Base-by-base conservation (phyloP, 768 basidiomycete genomes). In the Sarcodon aspratus region DNA sequence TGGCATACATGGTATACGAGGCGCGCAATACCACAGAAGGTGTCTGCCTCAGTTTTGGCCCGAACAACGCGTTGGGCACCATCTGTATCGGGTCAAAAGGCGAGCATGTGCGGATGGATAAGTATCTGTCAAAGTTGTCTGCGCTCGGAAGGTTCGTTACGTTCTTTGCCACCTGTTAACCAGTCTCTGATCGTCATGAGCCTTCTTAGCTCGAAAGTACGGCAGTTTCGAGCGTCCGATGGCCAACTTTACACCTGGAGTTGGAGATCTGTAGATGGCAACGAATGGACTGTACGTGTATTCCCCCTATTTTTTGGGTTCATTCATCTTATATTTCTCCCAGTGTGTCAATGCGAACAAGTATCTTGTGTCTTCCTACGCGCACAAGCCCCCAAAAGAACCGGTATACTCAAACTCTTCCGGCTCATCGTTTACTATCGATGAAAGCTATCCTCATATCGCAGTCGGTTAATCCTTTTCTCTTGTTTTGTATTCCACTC, bases 251-350 rank as follows among this genome's bases (percentile, higher is more conserved):
- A 85, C 55, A 66, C 65, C 46, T 85, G 83, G 83, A 70, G 68
- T 21, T 72, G 72, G 63, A 65, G 70, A 13, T 57, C 66, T 17
- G 65, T 65, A 21, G 62, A 62, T 10, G 72, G 74, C 47, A 72
- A 79, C 48, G 82, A 84, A 54, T 85, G 82, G 80, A 75, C 75
- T 18, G 83, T 82, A 54, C 57, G 78, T 68, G 0, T 36, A 15
- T 11, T 32, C 9, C 21, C 8, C 40, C 21, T 36, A 9, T 31
- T 45, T n/a, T 56, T 51, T 12, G 48, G 11, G 6, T 13, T 12
- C 27, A 36, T 21, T 45, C 12, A 8, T 12, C 6, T 42, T 42
- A 32, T 27, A 21, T 44, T 18, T 13, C 6, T 12, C 12, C 21
- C 54, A 85, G 81, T 85, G 81, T 59, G 72, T 73, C 3, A 76